Evolutionary conservation across 2,329 filamentous ascomycete genomes (phyloP).

Genomic region (Colletotrichum salicis): DNA sequence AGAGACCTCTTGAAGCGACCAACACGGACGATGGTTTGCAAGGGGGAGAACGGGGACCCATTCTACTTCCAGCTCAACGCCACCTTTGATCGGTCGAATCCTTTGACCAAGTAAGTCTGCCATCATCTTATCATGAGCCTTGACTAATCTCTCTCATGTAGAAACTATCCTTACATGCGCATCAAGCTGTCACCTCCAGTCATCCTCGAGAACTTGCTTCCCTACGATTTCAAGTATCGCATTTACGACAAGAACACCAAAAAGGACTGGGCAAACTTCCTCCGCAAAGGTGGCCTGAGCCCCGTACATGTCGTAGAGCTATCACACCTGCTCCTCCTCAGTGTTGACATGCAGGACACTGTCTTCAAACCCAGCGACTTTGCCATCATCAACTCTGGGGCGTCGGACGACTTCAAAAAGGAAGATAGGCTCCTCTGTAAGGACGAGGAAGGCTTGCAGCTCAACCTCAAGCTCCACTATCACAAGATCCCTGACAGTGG

Average conservation of each 20-base stretch:
- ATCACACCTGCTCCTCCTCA: slow-evolving; percentile 90
- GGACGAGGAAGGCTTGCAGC: slow-evolving; percentile 81
- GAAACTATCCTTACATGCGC: slow-evolving; percentile 93
- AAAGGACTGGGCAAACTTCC: slow-evolving; percentile 98
- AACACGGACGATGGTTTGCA: slow-evolving; percentile 88
- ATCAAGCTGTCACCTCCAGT: slow-evolving; percentile 91
- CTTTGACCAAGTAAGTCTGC: slow-evolving; percentile 73
- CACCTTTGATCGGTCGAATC: slow-evolving; percentile 83
- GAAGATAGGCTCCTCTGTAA: slow-evolving; percentile 84
- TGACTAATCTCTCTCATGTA: slow-evolving; percentile 50
- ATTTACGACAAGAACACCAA: slow-evolving; percentile 99
- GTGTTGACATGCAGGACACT: slow-evolving; percentile 96
- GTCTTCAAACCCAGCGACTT: slow-evolving; percentile 96
- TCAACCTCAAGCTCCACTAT: slow-evolving; percentile 90
- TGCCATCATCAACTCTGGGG: slow-evolving; percentile 92
- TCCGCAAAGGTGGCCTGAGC: slow-evolving; percentile 95
- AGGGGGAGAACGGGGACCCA: slow-evolving; percentile 85
- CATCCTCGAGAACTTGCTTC: slow-evolving; percentile 92
- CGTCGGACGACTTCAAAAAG: slow-evolving; percentile 86
- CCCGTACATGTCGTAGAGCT: slow-evolving; percentile 97
- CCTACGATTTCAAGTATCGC: slow-evolving; percentile 98
- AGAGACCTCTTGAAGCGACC: slow-evolving; percentile 86
- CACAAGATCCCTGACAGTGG: slow-evolving; percentile 90
- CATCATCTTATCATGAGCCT: neutral
- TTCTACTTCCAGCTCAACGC: slow-evolving; percentile 98